Base-by-base conservation (phyloP, 371 early-diverging fungal species). In the Mucor saturninus region DNA sequence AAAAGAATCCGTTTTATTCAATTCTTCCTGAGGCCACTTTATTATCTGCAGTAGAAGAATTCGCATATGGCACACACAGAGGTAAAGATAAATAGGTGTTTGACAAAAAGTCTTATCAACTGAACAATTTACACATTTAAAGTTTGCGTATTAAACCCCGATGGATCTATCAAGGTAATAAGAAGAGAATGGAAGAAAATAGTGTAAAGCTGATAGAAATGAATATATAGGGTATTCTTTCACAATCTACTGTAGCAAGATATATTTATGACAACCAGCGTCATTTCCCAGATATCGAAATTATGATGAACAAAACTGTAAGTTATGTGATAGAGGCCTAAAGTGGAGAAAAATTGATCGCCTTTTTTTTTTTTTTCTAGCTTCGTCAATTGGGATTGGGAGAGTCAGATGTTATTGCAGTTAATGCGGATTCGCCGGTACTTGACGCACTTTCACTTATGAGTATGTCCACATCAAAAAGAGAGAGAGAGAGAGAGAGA, bases 1-100 rank as follows among this genome's bases (percentile, higher is more conserved):
- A 86, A 46, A 85, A 86, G 56, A 91, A 94, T 61, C 94, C 95
- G 5, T 94, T 94, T 67, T 93, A 92, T 67, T 86, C 90, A 26
- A 89, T 94, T 7, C 64, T 89, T 42, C 86, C 87, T 14, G 92
- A 93, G 62, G 87, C 94, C 7, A 86, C 91, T 0, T 71, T 94
- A 3, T 71, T 87, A 42, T 89, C 90, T 37, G 85, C 89, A 8
- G 85, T 88, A 5, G 88, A 86, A 53, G 85, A 92, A 37, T 93
- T 94, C 71, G 88, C 88, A 9, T 80, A 85, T 66, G 92, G 92
- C 11, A 86, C 88, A 9, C 94, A 94, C 64, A 83, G 93, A 66
- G 84, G 86, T 86, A 83, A 61, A 32, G n/a, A 32, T 11, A 35
- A 7, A n/a, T 43, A 46, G 26, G 8, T 21, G 8, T 5, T 5